Conservation (phyloP, 768 basidiomycete genomes). For the Infundibulicybe gibba region DNA sequence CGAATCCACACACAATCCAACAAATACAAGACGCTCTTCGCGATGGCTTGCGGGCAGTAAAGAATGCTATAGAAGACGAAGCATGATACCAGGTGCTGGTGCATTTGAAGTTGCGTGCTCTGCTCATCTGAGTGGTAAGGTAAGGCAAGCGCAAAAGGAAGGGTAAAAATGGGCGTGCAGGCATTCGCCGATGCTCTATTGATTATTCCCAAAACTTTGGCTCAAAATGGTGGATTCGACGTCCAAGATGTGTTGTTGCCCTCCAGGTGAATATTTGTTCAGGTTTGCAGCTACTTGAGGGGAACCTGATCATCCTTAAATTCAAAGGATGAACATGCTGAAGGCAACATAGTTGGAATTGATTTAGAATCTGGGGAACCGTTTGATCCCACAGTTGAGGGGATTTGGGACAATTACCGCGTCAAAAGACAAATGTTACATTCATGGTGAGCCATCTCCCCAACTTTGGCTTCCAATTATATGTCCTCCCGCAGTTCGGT, state of each 20-base stretch:
- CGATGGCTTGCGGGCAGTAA: conserved; percentile 93
- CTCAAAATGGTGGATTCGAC: conserved; percentile 94
- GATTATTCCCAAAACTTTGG: conserved; percentile 94
- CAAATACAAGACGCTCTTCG: conserved; percentile 98
- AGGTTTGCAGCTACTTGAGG: neutral
- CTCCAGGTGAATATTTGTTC: conserved; percentile 57
- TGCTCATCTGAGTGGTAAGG: conserved; percentile 70
- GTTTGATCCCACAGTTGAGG: conserved; percentile 92
- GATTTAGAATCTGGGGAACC: conserved; percentile 94
- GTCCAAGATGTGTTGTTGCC: conserved; percentile 92
- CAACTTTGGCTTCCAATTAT: too few relatives aligned
- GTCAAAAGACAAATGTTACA: conserved; percentile 99
- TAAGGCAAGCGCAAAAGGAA: conserved; percentile 86
- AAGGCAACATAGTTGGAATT: conserved; percentile 89
- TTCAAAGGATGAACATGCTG: conserved; percentile 83
- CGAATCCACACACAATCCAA: conserved; percentile 92
- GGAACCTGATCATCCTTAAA: neutral
- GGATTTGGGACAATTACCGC: conserved; percentile 98
- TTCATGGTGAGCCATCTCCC: conserved; percentile 64
- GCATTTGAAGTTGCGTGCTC: conserved; percentile 96
- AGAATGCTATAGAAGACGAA: conserved; percentile 94
- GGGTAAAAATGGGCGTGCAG: conserved; percentile 95
- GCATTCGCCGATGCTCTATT: conserved; percentile 95
- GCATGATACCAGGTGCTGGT: conserved; percentile 88
- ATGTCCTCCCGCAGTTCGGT: conserved; percentile 54